Percentiles rank a stretch among this genome's conserved stretches.
Evolutionary conservation across 2,329 filamentous ascomycete species (phyloP).

Genomic region (Diaporthe batatas): DNA sequence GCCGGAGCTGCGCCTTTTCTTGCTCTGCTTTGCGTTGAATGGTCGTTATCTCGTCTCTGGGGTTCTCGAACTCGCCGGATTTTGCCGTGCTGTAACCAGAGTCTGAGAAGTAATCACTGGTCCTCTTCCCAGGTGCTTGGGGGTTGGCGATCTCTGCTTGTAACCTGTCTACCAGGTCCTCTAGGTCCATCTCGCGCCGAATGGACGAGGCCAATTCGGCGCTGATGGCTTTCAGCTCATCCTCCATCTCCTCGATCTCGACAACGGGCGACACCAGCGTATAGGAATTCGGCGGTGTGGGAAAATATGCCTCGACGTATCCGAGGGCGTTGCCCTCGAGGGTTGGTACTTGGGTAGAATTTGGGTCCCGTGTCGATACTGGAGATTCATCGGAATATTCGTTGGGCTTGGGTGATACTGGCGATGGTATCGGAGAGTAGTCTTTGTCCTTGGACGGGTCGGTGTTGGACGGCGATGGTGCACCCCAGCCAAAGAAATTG

Average conservation of each 20-base stretch:
- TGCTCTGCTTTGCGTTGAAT: conserved; percentile 88
- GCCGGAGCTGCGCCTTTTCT: conserved; percentile 86
- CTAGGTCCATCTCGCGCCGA: conserved; percentile 93
- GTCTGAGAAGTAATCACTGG: conserved; percentile 98
- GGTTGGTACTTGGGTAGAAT: conserved; percentile 58
- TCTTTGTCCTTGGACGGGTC: conserved; percentile 65
- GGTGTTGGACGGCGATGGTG: conserved; percentile 59
- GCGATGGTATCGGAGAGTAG: conserved; percentile 64
- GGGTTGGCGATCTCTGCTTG: conserved; percentile 80
- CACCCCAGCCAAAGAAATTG: conserved; percentile 67
- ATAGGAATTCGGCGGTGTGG: conserved; percentile 60
- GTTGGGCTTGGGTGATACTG: conserved; percentile 59
- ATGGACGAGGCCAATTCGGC: conserved; percentile 93
- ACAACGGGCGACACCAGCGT: conserved; percentile 52
- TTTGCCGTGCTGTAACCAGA: conserved; percentile 90
- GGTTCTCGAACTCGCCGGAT: conserved; percentile 75
- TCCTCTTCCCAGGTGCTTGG: conserved; percentile 75
- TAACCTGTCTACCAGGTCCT: conserved; percentile 90
- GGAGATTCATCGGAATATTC: conserved; percentile 58
- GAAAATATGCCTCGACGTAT: conserved; percentile 66
- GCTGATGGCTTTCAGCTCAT: conserved; percentile 93
- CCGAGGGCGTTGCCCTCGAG: conserved; percentile 58
- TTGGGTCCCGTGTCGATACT: conserved; percentile 54
- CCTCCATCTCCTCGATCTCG: conserved; percentile 89
- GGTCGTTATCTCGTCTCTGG: conserved; percentile 81